Percentiles rank a stretch among this genome's conserved stretches.
Conservation (phyloP, 495 filamentous ascomycete genomes). For the Echria macrotheca region DNA sequence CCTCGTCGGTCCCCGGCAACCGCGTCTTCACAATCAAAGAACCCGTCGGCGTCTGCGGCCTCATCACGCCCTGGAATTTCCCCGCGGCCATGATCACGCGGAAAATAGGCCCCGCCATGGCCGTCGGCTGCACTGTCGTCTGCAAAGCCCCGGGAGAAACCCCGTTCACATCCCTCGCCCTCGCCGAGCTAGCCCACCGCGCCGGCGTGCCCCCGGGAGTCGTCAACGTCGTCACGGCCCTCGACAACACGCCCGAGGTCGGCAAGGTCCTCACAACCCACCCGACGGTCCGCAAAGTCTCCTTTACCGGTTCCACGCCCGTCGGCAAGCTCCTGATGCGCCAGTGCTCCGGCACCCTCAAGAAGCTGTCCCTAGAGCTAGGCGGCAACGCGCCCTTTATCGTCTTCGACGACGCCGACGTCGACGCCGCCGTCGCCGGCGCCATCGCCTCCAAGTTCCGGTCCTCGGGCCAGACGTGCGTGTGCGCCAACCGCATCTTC, state of each 20-base stretch:
- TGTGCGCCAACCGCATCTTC: conserved; percentile 84
- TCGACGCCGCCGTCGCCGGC: conserved; percentile 70
- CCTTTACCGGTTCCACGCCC: conserved; percentile 80
- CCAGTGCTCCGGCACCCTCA: conserved; percentile 73
- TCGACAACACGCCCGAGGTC: conserved; percentile 65
- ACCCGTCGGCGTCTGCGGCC: conserved; percentile 86
- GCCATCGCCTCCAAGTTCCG: conserved; percentile 79
- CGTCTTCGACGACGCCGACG: conserved; percentile 84
- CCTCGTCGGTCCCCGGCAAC: conserved; percentile 61
- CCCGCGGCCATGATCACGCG: conserved; percentile 89
- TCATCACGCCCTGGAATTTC: conserved; percentile 98
- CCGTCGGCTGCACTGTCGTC: conserved; percentile 70
- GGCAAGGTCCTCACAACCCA: conserved; percentile 68
- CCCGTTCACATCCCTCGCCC: conserved; percentile 73
- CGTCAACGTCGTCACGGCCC: conserved; percentile 72
- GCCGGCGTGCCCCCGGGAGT: conserved; percentile 83
- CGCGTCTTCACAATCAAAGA: conserved; percentile 75
- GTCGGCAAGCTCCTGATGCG: conserved; percentile 88
- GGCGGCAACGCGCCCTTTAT: conserved; percentile 93
- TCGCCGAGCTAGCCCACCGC: conserved; percentile 74
- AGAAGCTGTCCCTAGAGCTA: conserved; percentile 82
- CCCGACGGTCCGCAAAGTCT: conserved; percentile 72
- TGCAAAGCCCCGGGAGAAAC: conserved; percentile 83
- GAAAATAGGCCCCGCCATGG: conserved; percentile 81
- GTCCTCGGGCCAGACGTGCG: conserved; percentile 82